Evolutionary conservation across 805 yeast species (phyloP).

Genomic region (Suhomyces faveliae): DNA sequence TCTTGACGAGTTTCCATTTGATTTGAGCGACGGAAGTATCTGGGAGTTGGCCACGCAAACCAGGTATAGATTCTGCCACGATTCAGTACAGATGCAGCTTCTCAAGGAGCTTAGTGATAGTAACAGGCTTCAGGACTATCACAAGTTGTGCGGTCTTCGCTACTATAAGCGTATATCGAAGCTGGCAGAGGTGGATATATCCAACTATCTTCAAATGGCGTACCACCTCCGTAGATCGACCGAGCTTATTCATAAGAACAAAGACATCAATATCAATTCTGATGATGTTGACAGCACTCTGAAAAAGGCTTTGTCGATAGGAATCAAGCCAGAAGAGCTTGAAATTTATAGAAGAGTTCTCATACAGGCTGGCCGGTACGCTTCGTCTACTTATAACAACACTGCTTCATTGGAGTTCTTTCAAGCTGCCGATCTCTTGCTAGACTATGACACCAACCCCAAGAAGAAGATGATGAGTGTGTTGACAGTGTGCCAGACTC

Average conservation of each 20-base stretch:
- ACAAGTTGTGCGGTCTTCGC: conserved; percentile 45
- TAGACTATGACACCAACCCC: conserved; percentile 15
- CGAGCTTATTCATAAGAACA: conserved; percentile 19
- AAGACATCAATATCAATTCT: neutral
- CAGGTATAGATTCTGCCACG: conserved; percentile 42
- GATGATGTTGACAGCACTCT: neutral
- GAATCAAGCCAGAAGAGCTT: conserved; percentile 27
- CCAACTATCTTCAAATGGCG: conserved; percentile 36
- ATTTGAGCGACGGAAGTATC: conserved; percentile 27
- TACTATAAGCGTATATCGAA: conserved; percentile 23
- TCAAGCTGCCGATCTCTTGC: conserved; percentile 30
- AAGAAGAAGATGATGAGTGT: conserved; percentile 21
- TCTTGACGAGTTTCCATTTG: conserved; percentile 25
- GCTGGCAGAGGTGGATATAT: conserved; percentile 15
- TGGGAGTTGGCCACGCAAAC: conserved; percentile 36
- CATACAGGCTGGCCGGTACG: conserved; percentile 43
- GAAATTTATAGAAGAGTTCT: conserved; percentile 38
- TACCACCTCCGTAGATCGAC: conserved; percentile 38
- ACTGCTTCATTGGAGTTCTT: conserved; percentile 41
- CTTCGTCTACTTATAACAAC: conserved; percentile 44
- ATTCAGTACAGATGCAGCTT: conserved; percentile 33
- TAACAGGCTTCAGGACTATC: conserved; percentile 29
- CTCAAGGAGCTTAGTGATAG: conserved; percentile 22
- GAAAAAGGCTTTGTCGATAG: neutral
- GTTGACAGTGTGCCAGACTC: conserved; percentile 34